phyloP scores from a whole-genome alignment of 768 basidiomycete genomes.

The Suillus alpinus region DNA sequence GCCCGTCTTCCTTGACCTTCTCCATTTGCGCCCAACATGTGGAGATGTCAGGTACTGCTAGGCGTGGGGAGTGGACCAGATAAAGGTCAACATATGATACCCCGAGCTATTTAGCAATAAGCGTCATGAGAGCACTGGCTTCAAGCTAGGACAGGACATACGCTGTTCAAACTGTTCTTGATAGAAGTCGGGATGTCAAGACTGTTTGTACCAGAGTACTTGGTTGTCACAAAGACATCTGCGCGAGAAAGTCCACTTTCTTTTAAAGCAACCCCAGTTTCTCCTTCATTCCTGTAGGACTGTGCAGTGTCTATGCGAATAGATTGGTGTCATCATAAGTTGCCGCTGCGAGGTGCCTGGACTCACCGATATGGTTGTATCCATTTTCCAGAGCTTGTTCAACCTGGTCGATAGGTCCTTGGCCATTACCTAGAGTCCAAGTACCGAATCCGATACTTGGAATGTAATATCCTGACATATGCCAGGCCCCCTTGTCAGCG shows the following conservation, averaged over 20 bases:
- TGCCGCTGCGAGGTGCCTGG: not conserved
- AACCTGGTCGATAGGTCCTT: slow-evolving; percentile 49
- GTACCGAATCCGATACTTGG: not conserved
- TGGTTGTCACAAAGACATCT: slow-evolving; percentile 65
- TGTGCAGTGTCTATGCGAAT: slow-evolving; percentile 53
- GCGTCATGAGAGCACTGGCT: slow-evolving; percentile 26
- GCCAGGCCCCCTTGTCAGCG: not conserved
- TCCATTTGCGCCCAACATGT: slow-evolving; percentile 67
- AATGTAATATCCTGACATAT: not conserved
- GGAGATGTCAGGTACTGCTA: slow-evolving; percentile 60
- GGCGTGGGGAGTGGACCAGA: slow-evolving; percentile 58
- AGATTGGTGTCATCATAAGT: not conserved
- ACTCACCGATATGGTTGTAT: slow-evolving; percentile 59
- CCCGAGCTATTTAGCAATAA: not conserved
- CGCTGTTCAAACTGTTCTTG: slow-evolving; percentile 52
- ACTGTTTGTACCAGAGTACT: slow-evolving; percentile 52
- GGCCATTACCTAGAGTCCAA: slow-evolving; percentile 37
- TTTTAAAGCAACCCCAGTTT: slow-evolving; percentile 36
- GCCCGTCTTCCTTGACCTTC: slow-evolving; percentile 48
- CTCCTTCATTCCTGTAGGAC: slow-evolving; percentile 54
- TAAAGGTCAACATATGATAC: slow-evolving; percentile 58
- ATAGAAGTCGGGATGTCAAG: slow-evolving; percentile 56
- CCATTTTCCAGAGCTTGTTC: slow-evolving; percentile 62
- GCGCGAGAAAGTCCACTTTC: slow-evolving; percentile 55
- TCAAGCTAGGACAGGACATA: slow-evolving; percentile 17